phyloP scores from a whole-genome alignment of 345 rosid genomes.

The Populus alba region DNA sequence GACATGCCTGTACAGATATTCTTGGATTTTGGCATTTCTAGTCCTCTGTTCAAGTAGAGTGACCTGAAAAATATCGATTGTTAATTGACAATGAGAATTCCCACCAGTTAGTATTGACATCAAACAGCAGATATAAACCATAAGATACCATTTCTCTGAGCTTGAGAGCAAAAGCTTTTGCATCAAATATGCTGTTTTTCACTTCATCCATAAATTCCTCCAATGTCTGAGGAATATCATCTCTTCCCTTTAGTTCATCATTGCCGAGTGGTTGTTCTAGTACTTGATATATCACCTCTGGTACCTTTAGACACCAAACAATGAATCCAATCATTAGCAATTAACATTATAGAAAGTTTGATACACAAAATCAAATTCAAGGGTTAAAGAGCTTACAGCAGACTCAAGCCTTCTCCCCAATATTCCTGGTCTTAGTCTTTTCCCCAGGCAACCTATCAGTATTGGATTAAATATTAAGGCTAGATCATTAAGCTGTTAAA shows the following conservation, averaged over 20 bases:
- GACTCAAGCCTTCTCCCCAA: slow-evolving; percentile 63
- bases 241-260: slow-evolving; percentile 69
- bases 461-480: background rate
- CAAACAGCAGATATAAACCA: background rate
- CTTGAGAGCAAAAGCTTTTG: slow-evolving; percentile 74
- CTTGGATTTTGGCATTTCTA: slow-evolving; percentile 88
- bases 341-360: too few species aligned
- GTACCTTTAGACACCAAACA: slow-evolving; percentile 51
- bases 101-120: background rate
- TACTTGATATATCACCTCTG: slow-evolving; percentile 73
- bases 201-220: slow-evolving; percentile 72
- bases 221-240: slow-evolving; percentile 74
- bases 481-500: background rate
- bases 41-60: slow-evolving; percentile 82
- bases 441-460: slow-evolving; percentile 82
- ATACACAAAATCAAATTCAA: background rate
- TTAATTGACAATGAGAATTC: background rate
- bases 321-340: background rate
- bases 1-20: slow-evolving; percentile 81
- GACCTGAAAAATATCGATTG: slow-evolving; percentile 37
- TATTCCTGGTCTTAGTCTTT: slow-evolving; percentile 69
- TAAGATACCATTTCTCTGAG: slow-evolving; percentile 78
- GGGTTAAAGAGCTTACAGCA: slow-evolving; percentile 45
- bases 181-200: slow-evolving; percentile 57
- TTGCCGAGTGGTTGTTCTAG: slow-evolving; percentile 55